Evolutionary conservation across 345 rosid genomes (phyloP).

Genomic region (Gossypium arboreum): DNA sequence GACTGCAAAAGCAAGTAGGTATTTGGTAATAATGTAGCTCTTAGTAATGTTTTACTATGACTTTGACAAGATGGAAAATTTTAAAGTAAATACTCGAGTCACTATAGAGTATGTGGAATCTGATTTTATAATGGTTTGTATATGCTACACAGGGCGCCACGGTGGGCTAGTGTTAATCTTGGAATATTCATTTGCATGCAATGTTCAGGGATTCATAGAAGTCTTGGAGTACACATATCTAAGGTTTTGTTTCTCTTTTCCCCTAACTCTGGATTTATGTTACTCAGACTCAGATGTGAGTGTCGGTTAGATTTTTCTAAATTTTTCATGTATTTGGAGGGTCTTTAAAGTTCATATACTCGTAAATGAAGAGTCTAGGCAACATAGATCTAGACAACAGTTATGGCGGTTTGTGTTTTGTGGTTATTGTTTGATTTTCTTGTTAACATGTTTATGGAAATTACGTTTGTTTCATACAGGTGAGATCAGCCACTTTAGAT

Average conservation of each 20-base stretch:
- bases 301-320: no score
- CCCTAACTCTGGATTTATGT: background rate
- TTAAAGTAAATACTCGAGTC: background rate
- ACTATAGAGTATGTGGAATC: background rate
- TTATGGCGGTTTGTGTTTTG: background rate
- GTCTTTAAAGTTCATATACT: no score
- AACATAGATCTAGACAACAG: background rate
- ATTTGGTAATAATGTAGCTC: conserved; percentile 6
- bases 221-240: conserved; percentile 96
- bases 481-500: conserved; percentile 88
- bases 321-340: no score
- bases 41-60: background rate
- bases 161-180: conserved; percentile 98
- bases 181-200: conserved; percentile 98
- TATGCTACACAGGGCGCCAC: conserved; percentile 58
- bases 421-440: background rate
- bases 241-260: conserved; percentile 43
- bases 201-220: conserved; percentile 87
- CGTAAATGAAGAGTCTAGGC: no score
- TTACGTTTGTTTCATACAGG: conserved; percentile 37
- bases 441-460: background rate
- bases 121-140: conserved; percentile 20
- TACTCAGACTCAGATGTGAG: no score
- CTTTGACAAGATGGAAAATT: background rate
- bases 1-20: conserved; percentile 94